phyloP scores from a whole-genome alignment of 305 asterid species.

The Solanum chacoense region DNA sequence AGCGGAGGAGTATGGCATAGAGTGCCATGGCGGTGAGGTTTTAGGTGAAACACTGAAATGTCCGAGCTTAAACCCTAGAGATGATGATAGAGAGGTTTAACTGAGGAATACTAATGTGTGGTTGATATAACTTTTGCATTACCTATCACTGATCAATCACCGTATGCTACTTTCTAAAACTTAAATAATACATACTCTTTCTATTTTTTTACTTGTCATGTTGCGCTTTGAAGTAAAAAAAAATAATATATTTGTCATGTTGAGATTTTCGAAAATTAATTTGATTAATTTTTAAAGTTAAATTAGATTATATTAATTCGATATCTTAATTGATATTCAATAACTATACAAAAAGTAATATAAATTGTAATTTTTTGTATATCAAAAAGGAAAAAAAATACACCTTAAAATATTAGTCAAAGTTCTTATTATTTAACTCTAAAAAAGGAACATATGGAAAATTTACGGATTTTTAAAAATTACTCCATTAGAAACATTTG shows the following conservation, averaged over 20 bases:
- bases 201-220: background rate
- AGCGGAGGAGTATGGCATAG: conserved; percentile 18
- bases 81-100: background rate
- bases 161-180: background rate
- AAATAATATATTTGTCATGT: too few relatives aligned
- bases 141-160: background rate
- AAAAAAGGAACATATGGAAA: background rate
- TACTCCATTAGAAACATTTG: background rate
- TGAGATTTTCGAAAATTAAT: background rate
- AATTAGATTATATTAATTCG: too few relatives aligned
- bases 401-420: too few relatives aligned
- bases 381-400: background rate
- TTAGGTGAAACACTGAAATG: background rate
- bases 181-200: too few relatives aligned
- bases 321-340: too few relatives aligned
- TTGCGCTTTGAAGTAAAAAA: too few relatives aligned
- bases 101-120: background rate
- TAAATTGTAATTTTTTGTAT: too few relatives aligned
- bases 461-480: background rate
- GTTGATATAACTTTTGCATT: background rate
- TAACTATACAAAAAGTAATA: too few relatives aligned
- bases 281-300: too few relatives aligned
- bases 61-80: conserved; percentile 1
- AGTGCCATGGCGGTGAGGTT: conserved; percentile 10
- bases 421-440: background rate